Evolutionary conservation across 2,329 filamentous ascomycete genomes (phyloP).

Genomic region (Trichophyton rubrum): DNA sequence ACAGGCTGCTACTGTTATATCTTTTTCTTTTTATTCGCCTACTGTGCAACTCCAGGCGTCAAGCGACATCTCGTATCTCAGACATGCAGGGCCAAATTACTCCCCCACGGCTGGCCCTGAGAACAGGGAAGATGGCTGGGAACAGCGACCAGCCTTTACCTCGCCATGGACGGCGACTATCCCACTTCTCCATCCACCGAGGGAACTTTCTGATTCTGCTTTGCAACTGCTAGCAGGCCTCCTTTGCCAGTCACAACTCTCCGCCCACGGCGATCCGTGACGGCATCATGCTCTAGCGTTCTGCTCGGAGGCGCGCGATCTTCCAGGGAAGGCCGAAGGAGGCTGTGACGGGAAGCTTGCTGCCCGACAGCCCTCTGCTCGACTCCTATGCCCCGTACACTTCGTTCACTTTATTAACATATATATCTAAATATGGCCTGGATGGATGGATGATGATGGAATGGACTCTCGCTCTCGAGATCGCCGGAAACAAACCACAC

Average conservation of each 20-base stretch:
- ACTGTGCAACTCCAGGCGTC: too few species aligned
- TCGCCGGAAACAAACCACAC: too few species aligned
- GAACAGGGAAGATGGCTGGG: background rate
- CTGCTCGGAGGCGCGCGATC: background rate
- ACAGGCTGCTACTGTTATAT: too few species aligned
- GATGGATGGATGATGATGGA: too few species aligned
- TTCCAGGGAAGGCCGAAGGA: background rate
- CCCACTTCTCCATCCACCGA: background rate
- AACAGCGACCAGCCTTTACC: background rate
- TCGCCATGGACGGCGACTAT: background rate
- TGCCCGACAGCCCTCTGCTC: background rate
- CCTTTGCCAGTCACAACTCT: background rate
- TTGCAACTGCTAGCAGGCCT: background rate
- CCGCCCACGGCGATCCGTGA: background rate
- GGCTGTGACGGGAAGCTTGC: background rate
- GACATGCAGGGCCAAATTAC: too few species aligned
- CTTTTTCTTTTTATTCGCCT: too few species aligned
- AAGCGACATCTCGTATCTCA: too few species aligned
- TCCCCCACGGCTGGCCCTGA: background rate
- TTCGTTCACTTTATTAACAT: background rate
- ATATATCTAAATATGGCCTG: background rate
- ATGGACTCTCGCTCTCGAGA: too few species aligned
- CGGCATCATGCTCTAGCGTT: background rate
- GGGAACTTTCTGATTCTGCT: background rate
- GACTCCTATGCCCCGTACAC: background rate